These are phyloP conservation scores for Trametes meyenii DNA, from an alignment of 768 basidiomycete species.

Conservation along the genomic window DNA sequence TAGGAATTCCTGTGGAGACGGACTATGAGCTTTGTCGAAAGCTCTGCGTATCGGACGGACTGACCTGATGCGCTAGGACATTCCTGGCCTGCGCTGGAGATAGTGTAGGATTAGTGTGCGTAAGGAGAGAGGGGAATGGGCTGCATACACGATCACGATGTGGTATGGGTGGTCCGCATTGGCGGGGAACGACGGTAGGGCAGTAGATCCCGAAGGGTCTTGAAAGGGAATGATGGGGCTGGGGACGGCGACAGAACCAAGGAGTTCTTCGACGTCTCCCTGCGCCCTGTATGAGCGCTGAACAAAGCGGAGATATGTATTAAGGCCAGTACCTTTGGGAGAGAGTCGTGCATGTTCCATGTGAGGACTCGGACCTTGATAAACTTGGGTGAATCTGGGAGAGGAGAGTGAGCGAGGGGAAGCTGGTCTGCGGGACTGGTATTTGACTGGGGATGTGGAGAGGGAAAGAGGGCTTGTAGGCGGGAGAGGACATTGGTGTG, in stretches of 20 bases:
- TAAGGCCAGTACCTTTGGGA: constrained; percentile 62
- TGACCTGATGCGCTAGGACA: constrained; percentile 79
- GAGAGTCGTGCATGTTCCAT: constrained; percentile 87
- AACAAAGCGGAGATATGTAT: background rate
- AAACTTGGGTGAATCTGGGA: constrained; percentile 39
- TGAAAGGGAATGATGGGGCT: constrained; percentile 20
- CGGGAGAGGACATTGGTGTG: constrained; percentile 45
- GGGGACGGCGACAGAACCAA: constrained; percentile 60
- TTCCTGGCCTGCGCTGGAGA: constrained; percentile 68
- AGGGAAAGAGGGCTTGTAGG: constrained; percentile 55
- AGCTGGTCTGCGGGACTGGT: constrained; percentile 27
- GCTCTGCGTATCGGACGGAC: constrained; percentile 8
- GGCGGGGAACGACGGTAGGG: constrained; percentile 50
- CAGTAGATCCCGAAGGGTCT: constrained; percentile 28
- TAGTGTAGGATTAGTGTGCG: constrained; percentile 31
- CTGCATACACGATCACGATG: constrained; percentile 71
- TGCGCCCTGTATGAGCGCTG: constrained; percentile 33
- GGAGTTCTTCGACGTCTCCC: constrained; percentile 74
- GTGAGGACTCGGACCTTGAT: constrained; percentile 72
- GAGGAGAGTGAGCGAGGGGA: constrained; percentile 29
- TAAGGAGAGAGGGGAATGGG: background rate
- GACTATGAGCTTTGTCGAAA: constrained; percentile 1
- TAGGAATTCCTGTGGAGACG: constrained; percentile 60
- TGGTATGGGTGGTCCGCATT: constrained; percentile 73
- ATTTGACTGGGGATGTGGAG: constrained; percentile 30